A percentile compares a stretch with the other conserved stretches of the same genome.
These are phyloP conservation scores for Lodderomyces orthopsilosis DNA, from an alignment of 1,139 yeast genomes.

Conservation along the genomic window DNA sequence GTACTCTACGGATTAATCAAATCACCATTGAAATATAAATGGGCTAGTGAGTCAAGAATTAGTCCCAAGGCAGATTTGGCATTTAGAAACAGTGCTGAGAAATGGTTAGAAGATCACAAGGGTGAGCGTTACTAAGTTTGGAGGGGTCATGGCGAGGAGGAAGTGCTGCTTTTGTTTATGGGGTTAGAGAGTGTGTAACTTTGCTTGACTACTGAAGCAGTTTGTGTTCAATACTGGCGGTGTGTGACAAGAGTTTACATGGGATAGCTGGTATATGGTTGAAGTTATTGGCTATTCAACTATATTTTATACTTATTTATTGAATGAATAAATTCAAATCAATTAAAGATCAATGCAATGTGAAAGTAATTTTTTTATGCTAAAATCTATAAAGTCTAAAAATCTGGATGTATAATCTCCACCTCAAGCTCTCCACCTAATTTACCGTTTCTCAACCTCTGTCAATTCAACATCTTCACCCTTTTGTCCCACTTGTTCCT, in stretches of 20 bases:
- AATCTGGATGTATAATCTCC: too few species aligned
- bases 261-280: too few species aligned
- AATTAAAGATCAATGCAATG: too few species aligned
- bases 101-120: slow-evolving; percentile 40
- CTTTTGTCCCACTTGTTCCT: background rate
- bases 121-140: slow-evolving; percentile 3
- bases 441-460: background rate
- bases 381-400: too few species aligned
- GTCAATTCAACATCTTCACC: background rate
- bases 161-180: background rate
- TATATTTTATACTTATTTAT: background rate
- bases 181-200: too few species aligned
- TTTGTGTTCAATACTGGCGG: too few species aligned
- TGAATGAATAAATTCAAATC: background rate
- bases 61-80: slow-evolving; percentile 53
- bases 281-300: too few species aligned
- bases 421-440: too few species aligned
- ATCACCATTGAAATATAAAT: slow-evolving; percentile 46
- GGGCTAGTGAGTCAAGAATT: slow-evolving; percentile 42
- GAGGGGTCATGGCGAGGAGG: background rate
- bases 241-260: too few species aligned
- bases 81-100: slow-evolving; percentile 50
- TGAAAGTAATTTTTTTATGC: too few species aligned
- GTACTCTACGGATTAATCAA: slow-evolving; percentile 39
- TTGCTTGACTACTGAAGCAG: too few species aligned